Conservation (phyloP, 1,139 yeast genomes). For the Hyphopichia buzzinii region DNA sequence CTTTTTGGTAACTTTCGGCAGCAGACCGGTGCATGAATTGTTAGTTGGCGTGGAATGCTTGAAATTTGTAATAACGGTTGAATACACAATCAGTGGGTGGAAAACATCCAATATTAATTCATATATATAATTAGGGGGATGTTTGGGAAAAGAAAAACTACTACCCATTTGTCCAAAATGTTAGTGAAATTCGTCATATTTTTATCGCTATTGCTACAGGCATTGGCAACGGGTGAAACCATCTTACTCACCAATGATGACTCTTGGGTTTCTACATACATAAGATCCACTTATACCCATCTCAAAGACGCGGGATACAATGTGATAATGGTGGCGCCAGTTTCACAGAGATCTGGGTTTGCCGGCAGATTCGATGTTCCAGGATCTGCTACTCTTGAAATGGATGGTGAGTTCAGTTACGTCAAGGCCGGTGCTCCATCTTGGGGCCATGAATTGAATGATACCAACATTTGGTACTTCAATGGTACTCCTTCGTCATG, state of each 20-base stretch:
- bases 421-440: conserved; percentile 39
- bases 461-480: conserved; percentile 45
- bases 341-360: conserved; percentile 27
- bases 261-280: conserved; percentile 31
- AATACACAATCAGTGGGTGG: no score
- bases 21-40: background rate
- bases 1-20: background rate
- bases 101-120: no score
- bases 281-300: conserved; percentile 31
- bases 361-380: conserved; percentile 32
- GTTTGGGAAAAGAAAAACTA: no score
- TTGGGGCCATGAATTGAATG: conserved; percentile 41
- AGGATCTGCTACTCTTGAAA: conserved; percentile 12
- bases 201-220: background rate
- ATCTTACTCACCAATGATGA: conserved; percentile 34
- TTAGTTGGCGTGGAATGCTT: background rate
- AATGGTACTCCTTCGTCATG: conserved; percentile 46
- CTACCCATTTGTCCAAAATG: no score
- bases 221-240: conserved; percentile 14
- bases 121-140: no score
- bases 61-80: no score
- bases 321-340: conserved; percentile 35
- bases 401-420: conserved; percentile 38
- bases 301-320: conserved; percentile 26
- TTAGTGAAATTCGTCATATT: no score